Conservation (phyloP, 805 yeast species). For the Yamadazyma akitaensis region DNA sequence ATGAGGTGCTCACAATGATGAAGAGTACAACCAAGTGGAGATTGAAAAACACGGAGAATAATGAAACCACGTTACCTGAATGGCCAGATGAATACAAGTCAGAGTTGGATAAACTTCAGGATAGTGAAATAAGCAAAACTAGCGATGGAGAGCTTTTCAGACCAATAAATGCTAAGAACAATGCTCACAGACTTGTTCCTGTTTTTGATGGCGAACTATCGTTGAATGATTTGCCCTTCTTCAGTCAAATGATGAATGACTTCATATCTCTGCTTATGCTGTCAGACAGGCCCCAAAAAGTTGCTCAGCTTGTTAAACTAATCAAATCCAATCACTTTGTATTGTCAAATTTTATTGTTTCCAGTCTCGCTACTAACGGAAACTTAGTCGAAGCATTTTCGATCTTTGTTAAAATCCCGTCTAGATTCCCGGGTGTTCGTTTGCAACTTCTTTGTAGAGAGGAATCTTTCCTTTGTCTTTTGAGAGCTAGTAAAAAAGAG, state of each 20-base stretch:
- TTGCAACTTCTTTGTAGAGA: conserved; percentile 12
- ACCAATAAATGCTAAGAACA: conserved; percentile 22
- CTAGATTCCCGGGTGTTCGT: conserved; percentile 8
- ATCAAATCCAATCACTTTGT: conserved; percentile 24
- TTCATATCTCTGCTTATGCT: conserved; percentile 16
- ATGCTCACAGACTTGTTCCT: conserved; percentile 18
- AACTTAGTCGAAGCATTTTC: conserved; percentile 24
- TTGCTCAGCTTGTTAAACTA: conserved; percentile 11
- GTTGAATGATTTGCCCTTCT: conserved; percentile 31
- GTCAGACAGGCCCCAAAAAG: conserved; percentile 6
- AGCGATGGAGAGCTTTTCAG: conserved; percentile 12
- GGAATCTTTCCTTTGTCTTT: conserved; percentile 13
- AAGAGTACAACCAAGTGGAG: conserved; percentile 18
- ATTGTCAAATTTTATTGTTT: conserved; percentile 25
- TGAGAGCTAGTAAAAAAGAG: conserved; percentile 11
- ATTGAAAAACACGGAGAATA: conserved; percentile 19
- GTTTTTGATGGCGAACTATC: conserved; percentile 26
- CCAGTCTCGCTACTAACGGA: conserved; percentile 24
- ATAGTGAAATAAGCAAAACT: neutral
- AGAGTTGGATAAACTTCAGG: conserved; percentile 14
- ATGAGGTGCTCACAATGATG: conserved; percentile 6
- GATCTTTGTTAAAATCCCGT: conserved; percentile 19
- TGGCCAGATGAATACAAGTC: conserved; percentile 5
- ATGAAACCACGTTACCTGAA: conserved; percentile 10
- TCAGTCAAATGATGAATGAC: conserved; percentile 19